Conservation (phyloP, 78 protist species). For the Pigoraptor vietnamica region DNA sequence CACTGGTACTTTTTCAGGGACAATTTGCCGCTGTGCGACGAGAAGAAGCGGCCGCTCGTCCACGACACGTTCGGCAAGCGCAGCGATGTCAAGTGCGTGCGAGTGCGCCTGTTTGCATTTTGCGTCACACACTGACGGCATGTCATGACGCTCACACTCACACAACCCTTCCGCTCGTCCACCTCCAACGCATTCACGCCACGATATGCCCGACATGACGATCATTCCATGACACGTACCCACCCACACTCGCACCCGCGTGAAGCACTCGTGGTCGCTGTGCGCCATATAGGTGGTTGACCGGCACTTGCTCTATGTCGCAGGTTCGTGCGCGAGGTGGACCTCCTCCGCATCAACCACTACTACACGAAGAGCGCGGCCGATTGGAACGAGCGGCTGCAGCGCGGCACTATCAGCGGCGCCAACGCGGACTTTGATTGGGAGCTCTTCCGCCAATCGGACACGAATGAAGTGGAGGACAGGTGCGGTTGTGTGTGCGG, state of each 20-base stretch:
- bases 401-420: conserved; percentile 2
- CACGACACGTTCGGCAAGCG: neutral
- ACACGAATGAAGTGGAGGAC: neutral
- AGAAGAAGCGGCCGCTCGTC: neutral
- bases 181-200: too few species aligned
- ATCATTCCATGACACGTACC: neutral
- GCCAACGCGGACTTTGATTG: neutral
- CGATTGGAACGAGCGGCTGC: neutral
- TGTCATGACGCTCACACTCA: too few species aligned
- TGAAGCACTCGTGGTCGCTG: too few species aligned
- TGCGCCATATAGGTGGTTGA: too few species aligned
- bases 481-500: neutral
- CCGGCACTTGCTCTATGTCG: too few species aligned
- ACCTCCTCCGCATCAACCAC: neutral
- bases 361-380: neutral
- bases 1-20: neutral
- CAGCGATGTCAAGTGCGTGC: neutral
- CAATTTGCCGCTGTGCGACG: neutral
- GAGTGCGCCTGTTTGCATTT: neutral
- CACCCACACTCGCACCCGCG: neutral
- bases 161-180: too few species aligned
- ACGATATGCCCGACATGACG: too few species aligned
- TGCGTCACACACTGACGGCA: too few species aligned
- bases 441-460: neutral
- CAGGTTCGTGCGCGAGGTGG: neutral